Evolutionary conservation across 371 early-diverging fungal species (phyloP).

Genomic region (Mortierella sp.): DNA sequence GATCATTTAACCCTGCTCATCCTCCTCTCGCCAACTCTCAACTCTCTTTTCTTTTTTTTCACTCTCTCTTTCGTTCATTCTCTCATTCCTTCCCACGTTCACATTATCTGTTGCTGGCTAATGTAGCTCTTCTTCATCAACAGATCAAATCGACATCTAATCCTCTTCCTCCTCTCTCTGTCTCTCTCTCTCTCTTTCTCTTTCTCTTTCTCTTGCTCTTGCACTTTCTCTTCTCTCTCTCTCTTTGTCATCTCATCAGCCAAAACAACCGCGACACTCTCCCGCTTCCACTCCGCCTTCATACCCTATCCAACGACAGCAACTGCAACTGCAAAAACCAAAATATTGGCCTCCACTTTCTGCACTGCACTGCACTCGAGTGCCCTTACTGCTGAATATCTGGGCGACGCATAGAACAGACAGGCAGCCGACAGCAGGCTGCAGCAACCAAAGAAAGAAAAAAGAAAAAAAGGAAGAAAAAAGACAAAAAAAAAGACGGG

Average conservation of each 20-base stretch:
- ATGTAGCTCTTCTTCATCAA: too few relatives aligned
- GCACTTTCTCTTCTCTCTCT: not conserved
- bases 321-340: not conserved
- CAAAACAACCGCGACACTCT: not conserved
- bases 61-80: not conserved
- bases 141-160: too few relatives aligned
- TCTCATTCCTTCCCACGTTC: too few relatives aligned
- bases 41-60: not conserved
- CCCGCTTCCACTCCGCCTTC: not conserved
- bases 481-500: too few relatives aligned
- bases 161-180: too few relatives aligned
- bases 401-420: too few relatives aligned
- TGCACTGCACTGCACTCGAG: not conserved
- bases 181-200: slow-evolving; percentile 1
- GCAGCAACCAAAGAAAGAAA: not conserved
- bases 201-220: not conserved
- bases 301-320: not conserved
- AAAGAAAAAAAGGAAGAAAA: too few relatives aligned
- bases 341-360: not conserved
- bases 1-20: too few relatives aligned
- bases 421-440: too few relatives aligned
- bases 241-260: not conserved
- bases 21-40: too few relatives aligned
- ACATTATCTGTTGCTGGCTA: too few relatives aligned
- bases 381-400: not conserved